Conservation (phyloP, 176 grass and related monocot species). For the Raddia guianensis region DNA sequence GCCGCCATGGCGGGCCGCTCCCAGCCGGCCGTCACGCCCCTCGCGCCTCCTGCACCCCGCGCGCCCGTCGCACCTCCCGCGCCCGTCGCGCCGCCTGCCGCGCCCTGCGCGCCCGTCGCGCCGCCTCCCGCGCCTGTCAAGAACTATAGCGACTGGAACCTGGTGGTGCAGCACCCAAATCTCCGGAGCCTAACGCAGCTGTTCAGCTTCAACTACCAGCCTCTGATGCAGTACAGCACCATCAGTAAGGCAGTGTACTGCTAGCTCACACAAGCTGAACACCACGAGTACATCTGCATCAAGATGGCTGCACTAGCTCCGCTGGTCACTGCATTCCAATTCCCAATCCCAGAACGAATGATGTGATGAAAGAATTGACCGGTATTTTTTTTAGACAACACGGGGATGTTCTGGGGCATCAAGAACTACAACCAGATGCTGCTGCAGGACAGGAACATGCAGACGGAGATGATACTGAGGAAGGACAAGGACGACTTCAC, state of each 20-base stretch:
- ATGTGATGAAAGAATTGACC: no score
- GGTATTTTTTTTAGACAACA: conserved; percentile 40
- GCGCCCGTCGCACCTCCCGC: no score
- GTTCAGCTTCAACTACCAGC: conserved; percentile 79
- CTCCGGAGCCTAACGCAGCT: conserved; percentile 55
- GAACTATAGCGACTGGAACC: conserved; percentile 82
- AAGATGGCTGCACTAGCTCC: no score
- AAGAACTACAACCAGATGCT: conserved; percentile 75
- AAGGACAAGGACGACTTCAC: conserved; percentile 59
- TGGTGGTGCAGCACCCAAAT: conserved; percentile 74
- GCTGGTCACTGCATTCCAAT: no score
- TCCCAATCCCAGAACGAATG: no score
- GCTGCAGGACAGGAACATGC: conserved; percentile 58
- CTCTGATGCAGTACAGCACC: conserved; percentile 60
- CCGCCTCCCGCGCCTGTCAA: no score
- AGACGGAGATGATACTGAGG: conserved; percentile 67
- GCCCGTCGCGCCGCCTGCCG: no score
- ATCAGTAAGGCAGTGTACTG: conserved; percentile 48
- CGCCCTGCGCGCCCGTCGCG: no score
- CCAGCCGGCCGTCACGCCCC: no score
- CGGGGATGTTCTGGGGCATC: conserved; percentile 74
- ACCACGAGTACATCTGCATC: not conserved
- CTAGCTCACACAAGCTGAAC: not conserved
- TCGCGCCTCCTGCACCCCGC: no score
- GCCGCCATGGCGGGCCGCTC: no score